Evolutionary conservation across 2,329 filamentous ascomycete genomes (phyloP), one percentile per base, ranked within the genome.

Genomic region (Triangularia setosa): DNA sequence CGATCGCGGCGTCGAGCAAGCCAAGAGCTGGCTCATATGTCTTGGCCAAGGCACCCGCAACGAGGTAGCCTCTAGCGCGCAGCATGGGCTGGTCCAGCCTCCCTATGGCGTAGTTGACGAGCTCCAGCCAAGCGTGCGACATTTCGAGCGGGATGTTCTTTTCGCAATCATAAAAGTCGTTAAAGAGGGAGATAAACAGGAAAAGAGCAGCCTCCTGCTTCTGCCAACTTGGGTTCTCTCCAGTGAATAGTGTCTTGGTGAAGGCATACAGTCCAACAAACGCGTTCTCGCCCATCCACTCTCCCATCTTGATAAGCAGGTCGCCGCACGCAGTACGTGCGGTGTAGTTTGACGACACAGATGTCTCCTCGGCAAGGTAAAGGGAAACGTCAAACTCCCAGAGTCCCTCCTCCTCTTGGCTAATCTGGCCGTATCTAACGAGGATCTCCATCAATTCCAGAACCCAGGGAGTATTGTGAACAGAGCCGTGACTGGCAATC

Each of bases 361-460:
- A 94, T 1, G 92, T 94, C 78, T 98, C 94, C 77, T 99, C 95
- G 0, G 93, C 94, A 56, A 99, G 83, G 77, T 96, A 99, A 1
- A 99, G 85, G 64, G 96, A 98, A 70, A 96, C 90, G 76, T 99
- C 95, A 67, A 97, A 92, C 71, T 97, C 92, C 95, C 95, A 99
- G 9, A 99, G 79, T 7, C 91, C 92, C 78, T 97, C 92, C 73
- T 98, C 95, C 75, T 99, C 95, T 27, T 87, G 88, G 1, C 91
- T 93, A 71, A 99, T 96, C 69, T 94, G 92, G 12, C 93, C 90
- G 77, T 96, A 98, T 1, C 88, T 87, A 21, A 93, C 87, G 9
- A 93, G 86, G 69, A 97, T 84, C 74, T 90, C 91, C 86, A 97
- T 90, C 21, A 97, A 87, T 72, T 97, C 91, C 33, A 90, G 84